These are phyloP conservation scores for Fusarium mexicanum DNA, from an alignment of 2,329 filamentous ascomycete species.

Conservation along the genomic window DNA sequence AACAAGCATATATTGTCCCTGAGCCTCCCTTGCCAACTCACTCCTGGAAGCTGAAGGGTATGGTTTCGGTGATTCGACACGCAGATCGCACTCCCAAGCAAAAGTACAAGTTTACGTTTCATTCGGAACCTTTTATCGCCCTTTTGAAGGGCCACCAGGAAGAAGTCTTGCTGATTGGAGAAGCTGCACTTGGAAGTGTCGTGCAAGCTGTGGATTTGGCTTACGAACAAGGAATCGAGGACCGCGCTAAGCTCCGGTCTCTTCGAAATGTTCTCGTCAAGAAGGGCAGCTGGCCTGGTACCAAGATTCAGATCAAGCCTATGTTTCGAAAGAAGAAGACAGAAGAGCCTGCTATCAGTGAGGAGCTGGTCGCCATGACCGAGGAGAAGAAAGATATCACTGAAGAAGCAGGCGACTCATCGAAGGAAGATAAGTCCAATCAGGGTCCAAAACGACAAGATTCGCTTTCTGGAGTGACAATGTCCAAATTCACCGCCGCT, in stretches of 20 bases:
- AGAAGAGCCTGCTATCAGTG: constrained; percentile 59
- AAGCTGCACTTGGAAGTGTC: constrained; percentile 88
- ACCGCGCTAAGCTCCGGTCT: constrained; percentile 83
- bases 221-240: constrained; percentile 81
- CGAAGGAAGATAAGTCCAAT: constrained; percentile 32
- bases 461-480: constrained; percentile 87
- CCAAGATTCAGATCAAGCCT: constrained; percentile 98
- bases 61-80: constrained; percentile 95
- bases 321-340: constrained; percentile 94
- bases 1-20: constrained; percentile 53
- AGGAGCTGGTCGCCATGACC: constrained; percentile 48
- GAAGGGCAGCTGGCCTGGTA: constrained; percentile 93
- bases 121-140: constrained; percentile 95
- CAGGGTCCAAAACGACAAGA: constrained; percentile 73
- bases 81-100: constrained; percentile 98
- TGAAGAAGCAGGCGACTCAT: constrained; percentile 35
- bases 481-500: constrained; percentile 92
- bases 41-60: constrained; percentile 97
- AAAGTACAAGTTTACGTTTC: constrained; percentile 99
- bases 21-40: constrained; percentile 82
- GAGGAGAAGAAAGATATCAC: constrained; percentile 42
- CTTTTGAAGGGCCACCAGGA: constrained; percentile 95
- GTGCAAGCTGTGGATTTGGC: constrained; percentile 87
- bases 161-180: constrained; percentile 92
- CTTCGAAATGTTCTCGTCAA: constrained; percentile 88